A percentile compares a stretch with the other conserved stretches of the same genome.
These are phyloP conservation scores for Leishmania gerbilli DNA, from an alignment of 208 protist genomes.

Conservation along the genomic window DNA sequence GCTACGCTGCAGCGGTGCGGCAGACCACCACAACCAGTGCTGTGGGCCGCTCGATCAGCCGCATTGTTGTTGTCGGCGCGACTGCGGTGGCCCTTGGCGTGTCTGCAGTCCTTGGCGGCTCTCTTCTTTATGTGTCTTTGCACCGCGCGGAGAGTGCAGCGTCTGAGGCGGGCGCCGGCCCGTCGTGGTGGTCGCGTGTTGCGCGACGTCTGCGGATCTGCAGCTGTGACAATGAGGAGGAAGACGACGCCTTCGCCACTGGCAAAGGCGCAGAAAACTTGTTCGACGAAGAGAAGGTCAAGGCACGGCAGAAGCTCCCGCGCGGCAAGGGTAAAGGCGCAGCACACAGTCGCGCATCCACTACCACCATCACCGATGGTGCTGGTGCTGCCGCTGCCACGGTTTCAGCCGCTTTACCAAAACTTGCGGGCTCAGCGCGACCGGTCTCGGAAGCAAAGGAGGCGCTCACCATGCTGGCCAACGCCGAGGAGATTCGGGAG, in stretches of 20 bases:
- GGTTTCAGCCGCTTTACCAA: neutral
- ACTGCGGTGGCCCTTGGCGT: constrained; percentile 15
- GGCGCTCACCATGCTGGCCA: neutral
- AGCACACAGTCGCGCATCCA: neutral
- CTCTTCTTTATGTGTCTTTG: constrained; percentile 11
- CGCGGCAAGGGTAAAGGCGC: neutral
- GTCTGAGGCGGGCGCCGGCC: neutral
- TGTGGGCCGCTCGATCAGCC: neutral
- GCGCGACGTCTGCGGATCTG: neutral
- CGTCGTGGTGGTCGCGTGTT: constrained; percentile 21
- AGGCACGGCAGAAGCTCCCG: constrained; percentile 16
- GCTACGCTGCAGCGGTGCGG: constrained; percentile 5
- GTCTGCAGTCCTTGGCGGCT: constrained; percentile 17
- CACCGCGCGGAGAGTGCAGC: neutral
- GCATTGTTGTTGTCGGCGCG: neutral
- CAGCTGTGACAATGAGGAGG: constrained; percentile 25
- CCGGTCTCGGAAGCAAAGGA: neutral
- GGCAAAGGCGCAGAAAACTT: constrained; percentile 40
- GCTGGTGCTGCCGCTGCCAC: neutral
- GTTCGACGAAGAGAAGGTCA: constrained; percentile 27
- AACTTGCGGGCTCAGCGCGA: neutral
- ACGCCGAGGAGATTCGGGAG: constrained; percentile 29
- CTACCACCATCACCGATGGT: neutral
- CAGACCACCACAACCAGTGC: neutral
- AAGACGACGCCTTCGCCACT: constrained; percentile 54